These are phyloP conservation scores for Baudoinia panamericana DNA, from an alignment of 495 filamentous ascomycete species.

Conservation along the genomic window DNA sequence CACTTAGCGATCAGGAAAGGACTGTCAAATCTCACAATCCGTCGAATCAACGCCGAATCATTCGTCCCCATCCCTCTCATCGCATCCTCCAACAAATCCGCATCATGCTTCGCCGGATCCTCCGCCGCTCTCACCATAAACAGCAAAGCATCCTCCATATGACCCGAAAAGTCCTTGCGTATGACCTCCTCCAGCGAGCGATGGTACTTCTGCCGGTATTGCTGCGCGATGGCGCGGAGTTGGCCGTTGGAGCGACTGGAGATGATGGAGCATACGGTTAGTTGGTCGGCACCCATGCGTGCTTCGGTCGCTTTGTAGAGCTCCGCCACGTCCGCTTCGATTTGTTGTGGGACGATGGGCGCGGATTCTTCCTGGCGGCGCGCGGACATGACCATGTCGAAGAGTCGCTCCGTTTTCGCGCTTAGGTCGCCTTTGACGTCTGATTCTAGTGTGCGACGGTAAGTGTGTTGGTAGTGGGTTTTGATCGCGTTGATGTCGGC, in stretches of 20 bases:
- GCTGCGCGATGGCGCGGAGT: slow-evolving; percentile 61
- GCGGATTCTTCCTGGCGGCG: slow-evolving; percentile 60
- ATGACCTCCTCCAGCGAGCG: slow-evolving; percentile 56
- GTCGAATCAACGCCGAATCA: slow-evolving; percentile 60
- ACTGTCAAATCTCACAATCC: slow-evolving; percentile 40
- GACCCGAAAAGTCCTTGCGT: slow-evolving; percentile 69
- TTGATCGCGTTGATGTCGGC: slow-evolving; percentile 77
- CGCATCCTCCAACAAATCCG: slow-evolving; percentile 61
- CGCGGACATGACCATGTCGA: slow-evolving; percentile 60
- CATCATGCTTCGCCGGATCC: slow-evolving; percentile 73
- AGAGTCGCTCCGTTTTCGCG: slow-evolving; percentile 70
- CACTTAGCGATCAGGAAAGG: too few relatives aligned
- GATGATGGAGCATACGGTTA: slow-evolving; percentile 64
- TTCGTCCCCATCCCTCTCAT: slow-evolving; percentile 84
- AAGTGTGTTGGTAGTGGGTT: slow-evolving; percentile 52
- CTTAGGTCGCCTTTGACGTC: slow-evolving; percentile 68
- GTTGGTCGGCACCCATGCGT: slow-evolving; percentile 53
- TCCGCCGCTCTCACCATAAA: slow-evolving; percentile 61
- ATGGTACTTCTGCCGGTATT: slow-evolving; percentile 55
- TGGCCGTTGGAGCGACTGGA: slow-evolving; percentile 61
- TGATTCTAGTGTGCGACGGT: slow-evolving; percentile 44
- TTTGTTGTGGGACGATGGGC: slow-evolving; percentile 52
- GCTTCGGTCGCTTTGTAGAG: slow-evolving; percentile 62
- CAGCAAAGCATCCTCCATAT: slow-evolving; percentile 79
- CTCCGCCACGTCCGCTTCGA: slow-evolving; percentile 58